These are phyloP conservation scores for Vitis labrusca DNA, from an alignment of 164 flowering plant genomes.

Conservation along the genomic window DNA sequence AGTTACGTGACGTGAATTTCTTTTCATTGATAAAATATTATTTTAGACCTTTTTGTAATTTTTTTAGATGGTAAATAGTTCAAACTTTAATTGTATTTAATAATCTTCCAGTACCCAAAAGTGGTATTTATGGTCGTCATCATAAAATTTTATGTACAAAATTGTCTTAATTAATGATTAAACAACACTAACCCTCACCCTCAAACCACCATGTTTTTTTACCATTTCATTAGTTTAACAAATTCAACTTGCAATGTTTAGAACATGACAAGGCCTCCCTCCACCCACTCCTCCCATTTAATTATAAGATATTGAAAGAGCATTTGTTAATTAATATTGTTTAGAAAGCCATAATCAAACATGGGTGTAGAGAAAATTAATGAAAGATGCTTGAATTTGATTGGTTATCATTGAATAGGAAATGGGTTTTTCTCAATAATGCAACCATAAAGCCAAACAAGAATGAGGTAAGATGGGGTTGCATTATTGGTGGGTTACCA, in stretches of 20 bases:
- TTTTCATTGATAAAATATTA: too few relatives aligned
- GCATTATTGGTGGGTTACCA: background rate
- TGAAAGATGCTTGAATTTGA: background rate
- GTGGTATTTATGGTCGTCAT: too few relatives aligned
- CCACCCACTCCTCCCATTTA: too few relatives aligned
- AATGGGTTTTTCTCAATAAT: background rate
- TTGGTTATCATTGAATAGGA: background rate
- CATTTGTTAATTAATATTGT: too few relatives aligned
- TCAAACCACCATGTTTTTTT: background rate
- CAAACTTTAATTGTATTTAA: too few relatives aligned
- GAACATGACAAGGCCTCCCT: too few relatives aligned
- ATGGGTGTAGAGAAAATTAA: background rate
- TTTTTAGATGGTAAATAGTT: too few relatives aligned
- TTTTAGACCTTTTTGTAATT: too few relatives aligned
- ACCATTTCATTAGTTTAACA: background rate
- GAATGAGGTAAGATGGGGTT: slow-evolving; percentile 13
- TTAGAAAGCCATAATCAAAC: too few relatives aligned
- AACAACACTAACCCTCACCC: background rate
- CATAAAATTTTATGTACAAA: background rate
- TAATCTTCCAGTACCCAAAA: too few relatives aligned
- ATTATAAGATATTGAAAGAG: background rate
- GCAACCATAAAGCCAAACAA: background rate
- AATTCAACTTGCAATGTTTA: background rate
- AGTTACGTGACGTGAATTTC: too few relatives aligned
- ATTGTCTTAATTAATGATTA: background rate